Evolutionary conservation across 495 filamentous ascomycete genomes (phyloP), one percentile per base, ranked within the genome.

Genomic region (Xylaria telfairii): DNA sequence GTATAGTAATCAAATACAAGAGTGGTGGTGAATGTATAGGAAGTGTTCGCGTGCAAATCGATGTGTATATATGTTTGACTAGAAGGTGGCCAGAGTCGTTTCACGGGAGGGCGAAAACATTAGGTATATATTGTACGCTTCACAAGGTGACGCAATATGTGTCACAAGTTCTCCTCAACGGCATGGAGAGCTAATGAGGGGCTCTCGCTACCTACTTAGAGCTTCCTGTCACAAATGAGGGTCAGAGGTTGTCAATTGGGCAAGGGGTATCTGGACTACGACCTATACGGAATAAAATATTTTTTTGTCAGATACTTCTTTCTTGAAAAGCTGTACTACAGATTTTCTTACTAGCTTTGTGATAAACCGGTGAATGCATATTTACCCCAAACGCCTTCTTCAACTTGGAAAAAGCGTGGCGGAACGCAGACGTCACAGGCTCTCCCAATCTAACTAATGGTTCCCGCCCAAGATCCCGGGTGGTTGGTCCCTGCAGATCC

Each of bases 101-200:
- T 42, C 1, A 12, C 28, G 2, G 37, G 17, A 26, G 37, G 41
- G 0, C 5, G 5, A 6, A 26, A 44, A n/a, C n/a, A n/a, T n/a
- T n/a, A n/a, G 2, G 26, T 62, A 57, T 62, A 62, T 44, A 41
- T 32, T 42, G 21, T 17, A 47, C 1, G 37, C 30, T 49, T 21
- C 30, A 32, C 21, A 34, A 49, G 13, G 12, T 64, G 15, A 70
- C 42, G n/a, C 44, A 34, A 34, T 42, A 41, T 5, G 54, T 68
- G 67, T 69, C 57, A 69, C 67, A 44, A 15, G 28, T 44, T 32
- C 26, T 42, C 34, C 32, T 57, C 15, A 59, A 37, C 32, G 30
- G 56, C 56, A 37, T 10, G 30, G 62, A 37, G 19, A 2, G 62
- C 15, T 30, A 65, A 34, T 51, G 44, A 54, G 64, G 64, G 64